A percentile compares a stretch with the other conserved stretches of the same genome.
Evolutionary conservation across 306 rosid species (phyloP).

Genomic region (Casuarina glauca): DNA sequence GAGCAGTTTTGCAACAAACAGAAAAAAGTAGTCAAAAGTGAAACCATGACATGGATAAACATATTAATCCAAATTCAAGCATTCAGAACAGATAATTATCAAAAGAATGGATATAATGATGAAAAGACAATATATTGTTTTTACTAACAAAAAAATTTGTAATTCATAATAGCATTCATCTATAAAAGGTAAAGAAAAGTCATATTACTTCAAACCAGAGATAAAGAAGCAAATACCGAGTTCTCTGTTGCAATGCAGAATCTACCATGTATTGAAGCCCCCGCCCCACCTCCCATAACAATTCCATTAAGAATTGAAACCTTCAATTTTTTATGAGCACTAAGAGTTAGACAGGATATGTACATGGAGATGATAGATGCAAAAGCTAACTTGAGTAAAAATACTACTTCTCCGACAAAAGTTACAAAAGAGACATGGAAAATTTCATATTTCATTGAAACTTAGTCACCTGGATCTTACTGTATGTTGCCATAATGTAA

Average conservation of each 20-base stretch:
- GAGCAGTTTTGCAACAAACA: too few species aligned
- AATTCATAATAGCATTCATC: neutral
- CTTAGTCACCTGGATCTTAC: constrained; percentile 81
- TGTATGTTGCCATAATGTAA: constrained; percentile 83
- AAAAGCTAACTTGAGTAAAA: constrained; percentile 15
- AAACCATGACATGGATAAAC: neutral
- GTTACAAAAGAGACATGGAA: neutral
- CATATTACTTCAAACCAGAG: neutral
- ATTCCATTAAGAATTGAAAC: constrained; percentile 91
- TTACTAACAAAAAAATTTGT: neutral
- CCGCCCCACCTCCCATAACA: constrained; percentile 99
- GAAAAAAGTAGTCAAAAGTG: neutral
- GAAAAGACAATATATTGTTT: neutral
- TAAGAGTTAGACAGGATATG: constrained; percentile 14
- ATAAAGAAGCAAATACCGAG: constrained; percentile 42
- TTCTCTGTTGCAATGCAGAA: constrained; percentile 88
- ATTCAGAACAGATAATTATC: neutral
- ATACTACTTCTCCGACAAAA: neutral
- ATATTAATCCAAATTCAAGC: neutral
- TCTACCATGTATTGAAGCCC: constrained; percentile 88
- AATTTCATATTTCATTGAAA: neutral
- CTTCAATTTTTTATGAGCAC: constrained; percentile 40
- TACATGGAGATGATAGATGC: constrained; percentile 11
- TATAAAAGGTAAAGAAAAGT: neutral
- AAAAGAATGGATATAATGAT: neutral